Evolutionary conservation across 1,284 basidiomycete species (phyloP).

Genomic region (Melampsora americana): DNA sequence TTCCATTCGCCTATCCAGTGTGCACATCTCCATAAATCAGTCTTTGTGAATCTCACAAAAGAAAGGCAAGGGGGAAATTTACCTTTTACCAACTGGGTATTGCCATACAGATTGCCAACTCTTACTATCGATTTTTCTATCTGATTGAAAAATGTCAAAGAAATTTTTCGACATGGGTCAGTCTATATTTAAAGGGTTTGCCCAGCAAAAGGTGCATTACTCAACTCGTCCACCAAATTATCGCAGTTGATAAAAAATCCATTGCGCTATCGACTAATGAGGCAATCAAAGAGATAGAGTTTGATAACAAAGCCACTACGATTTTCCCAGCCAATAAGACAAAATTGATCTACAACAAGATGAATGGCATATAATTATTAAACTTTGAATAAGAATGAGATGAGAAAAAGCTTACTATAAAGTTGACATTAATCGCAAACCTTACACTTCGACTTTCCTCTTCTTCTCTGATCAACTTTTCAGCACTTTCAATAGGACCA

Average conservation of each 20-base stretch:
- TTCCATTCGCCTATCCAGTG: slow-evolving; percentile 50
- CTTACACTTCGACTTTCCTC: slow-evolving; percentile 24
- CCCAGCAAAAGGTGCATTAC: slow-evolving; percentile 44
- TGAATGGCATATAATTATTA: not conserved
- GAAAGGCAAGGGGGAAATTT: slow-evolving; percentile 45
- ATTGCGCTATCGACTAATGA: slow-evolving; percentile 60
- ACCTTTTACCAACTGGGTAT: slow-evolving; percentile 34
- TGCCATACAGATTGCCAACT: slow-evolving; percentile 41
- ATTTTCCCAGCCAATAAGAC: slow-evolving; percentile 58
- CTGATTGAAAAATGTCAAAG: slow-evolving; percentile 2
- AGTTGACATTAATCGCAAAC: slow-evolving; percentile 24
- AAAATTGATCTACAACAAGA: slow-evolving; percentile 28
- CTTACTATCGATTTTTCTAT: slow-evolving; percentile 37
- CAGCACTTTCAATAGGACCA: slow-evolving; percentile 14
- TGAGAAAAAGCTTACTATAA: slow-evolving; percentile 5
- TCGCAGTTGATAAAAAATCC: slow-evolving; percentile 59
- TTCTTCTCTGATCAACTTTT: slow-evolving; percentile 21
- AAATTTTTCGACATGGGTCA: slow-evolving; percentile 46
- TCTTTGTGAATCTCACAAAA: slow-evolving; percentile 60
- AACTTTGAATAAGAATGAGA: not conserved
- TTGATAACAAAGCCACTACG: slow-evolving; percentile 59
- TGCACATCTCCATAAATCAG: slow-evolving; percentile 58
- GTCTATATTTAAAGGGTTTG: slow-evolving; percentile 12
- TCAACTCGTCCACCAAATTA: slow-evolving; percentile 49
- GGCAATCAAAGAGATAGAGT: slow-evolving; percentile 61